Conservation (phyloP, 2,329 filamentous ascomycete genomes). For the Pyrenochaeta sp. region DNA sequence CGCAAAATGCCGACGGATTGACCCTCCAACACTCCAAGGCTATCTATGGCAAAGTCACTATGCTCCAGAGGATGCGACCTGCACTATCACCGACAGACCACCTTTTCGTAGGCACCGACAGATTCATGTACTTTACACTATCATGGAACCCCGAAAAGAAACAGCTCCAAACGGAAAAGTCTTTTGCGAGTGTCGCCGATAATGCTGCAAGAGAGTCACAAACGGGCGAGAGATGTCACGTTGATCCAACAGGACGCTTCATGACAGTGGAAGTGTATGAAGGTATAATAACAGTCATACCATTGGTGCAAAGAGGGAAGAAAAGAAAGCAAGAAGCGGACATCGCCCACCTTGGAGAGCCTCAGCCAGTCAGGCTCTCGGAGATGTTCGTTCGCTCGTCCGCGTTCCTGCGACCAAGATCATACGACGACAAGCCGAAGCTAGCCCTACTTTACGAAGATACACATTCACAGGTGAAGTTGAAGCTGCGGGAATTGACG, state of each 20-base stretch:
- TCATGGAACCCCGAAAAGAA: conserved; percentile 74
- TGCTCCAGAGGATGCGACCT: conserved; percentile 82
- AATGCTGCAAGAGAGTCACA: conserved; percentile 75
- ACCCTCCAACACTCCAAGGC: conserved; percentile 72
- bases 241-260: conserved; percentile 79
- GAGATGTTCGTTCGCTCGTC: conserved; percentile 73
- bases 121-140: conserved; percentile 88
- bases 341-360: conserved; percentile 67
- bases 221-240: conserved; percentile 81
- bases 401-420: conserved; percentile 68
- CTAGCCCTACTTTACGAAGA: conserved; percentile 73
- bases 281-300: conserved; percentile 71
- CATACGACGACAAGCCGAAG: conserved; percentile 61
- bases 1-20: conserved; percentile 66
- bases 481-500: conserved; percentile 65
- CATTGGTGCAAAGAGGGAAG: conserved; percentile 64
- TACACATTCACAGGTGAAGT: conserved; percentile 61
- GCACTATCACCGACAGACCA: conserved; percentile 79
- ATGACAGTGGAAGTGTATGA: conserved; percentile 74
- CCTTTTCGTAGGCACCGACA: conserved; percentile 90
- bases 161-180: conserved; percentile 64
- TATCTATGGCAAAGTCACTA: conserved; percentile 85
- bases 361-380: conserved; percentile 68
- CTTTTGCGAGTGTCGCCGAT: conserved; percentile 67
- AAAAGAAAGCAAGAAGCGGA: conserved; percentile 59